phyloP scores from a whole-genome alignment of 148 eudicot species.

The Persicaria maculosa region DNA sequence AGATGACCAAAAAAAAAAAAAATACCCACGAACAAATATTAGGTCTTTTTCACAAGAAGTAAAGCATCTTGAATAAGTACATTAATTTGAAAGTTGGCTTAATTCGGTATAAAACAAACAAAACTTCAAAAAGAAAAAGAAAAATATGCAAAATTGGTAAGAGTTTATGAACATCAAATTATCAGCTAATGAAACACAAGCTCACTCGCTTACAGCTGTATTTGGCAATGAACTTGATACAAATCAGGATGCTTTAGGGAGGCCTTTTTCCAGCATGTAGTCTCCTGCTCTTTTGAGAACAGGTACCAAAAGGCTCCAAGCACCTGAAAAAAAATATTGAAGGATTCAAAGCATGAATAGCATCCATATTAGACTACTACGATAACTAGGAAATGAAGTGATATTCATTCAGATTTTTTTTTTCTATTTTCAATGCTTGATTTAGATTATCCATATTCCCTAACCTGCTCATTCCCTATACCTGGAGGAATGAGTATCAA shows the following conservation, averaged over 20 bases:
- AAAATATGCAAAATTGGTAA: no score
- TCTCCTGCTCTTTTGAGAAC: constrained; percentile 80
- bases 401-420: neutral
- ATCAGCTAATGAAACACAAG: no score
- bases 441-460: neutral
- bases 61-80: no score
- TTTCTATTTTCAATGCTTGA: neutral
- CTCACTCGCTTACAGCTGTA: no score
- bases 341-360: neutral
- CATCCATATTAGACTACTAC: neutral
- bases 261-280: constrained; percentile 72
- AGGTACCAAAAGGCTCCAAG: constrained; percentile 44
- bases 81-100: no score
- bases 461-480: neutral
- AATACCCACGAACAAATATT: no score
- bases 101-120: no score
- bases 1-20: no score
- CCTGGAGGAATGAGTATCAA: neutral
- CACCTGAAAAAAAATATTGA: constrained; percentile 26
- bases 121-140: no score
- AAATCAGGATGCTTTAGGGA: constrained; percentile 24
- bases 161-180: no score
- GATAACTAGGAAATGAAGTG: neutral
- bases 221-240: no score
- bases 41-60: no score